Percentiles rank a stretch among this genome's conserved stretches.
phyloP scores from a whole-genome alignment of 1,284 basidiomycete species.

The Malassezia pachydermatis region DNA sequence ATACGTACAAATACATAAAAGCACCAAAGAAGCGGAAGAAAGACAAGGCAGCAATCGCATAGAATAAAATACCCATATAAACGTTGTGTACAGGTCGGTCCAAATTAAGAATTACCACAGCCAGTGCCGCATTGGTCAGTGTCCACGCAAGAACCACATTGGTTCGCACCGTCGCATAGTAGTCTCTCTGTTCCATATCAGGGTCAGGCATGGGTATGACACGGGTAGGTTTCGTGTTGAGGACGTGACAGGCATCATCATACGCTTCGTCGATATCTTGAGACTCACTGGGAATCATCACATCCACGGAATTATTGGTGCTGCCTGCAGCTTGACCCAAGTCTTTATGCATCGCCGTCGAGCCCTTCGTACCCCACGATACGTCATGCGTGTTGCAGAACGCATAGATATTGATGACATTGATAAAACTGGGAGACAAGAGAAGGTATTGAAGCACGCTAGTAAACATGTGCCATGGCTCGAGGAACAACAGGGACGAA shows the following conservation, averaged over 20 bases:
- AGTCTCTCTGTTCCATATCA: constrained; percentile 37
- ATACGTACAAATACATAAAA: constrained; percentile 21
- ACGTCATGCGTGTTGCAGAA: constrained; percentile 45
- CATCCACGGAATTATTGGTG: constrained; percentile 32
- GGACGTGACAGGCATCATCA: constrained; percentile 43
- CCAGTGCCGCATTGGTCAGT: constrained; percentile 40
- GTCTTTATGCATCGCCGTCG: constrained; percentile 36
- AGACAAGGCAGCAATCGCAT: constrained; percentile 34
- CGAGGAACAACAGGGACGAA: constrained; percentile 39
- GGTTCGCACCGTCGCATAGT: constrained; percentile 63
- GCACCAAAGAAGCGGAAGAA: constrained; percentile 32
- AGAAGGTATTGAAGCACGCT: constrained; percentile 43
- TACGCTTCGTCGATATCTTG: constrained; percentile 44
- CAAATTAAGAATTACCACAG: constrained; percentile 33
- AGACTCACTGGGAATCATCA: constrained; percentile 38
- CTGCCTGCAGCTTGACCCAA: constrained; percentile 29
- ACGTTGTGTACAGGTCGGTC: constrained; percentile 19
- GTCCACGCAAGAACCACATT: constrained; percentile 77
- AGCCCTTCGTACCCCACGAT: constrained; percentile 46
- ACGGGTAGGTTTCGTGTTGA: constrained; percentile 29
- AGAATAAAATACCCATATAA: constrained; percentile 45
- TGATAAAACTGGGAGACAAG: constrained; percentile 41
- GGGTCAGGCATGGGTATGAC: constrained; percentile 22
- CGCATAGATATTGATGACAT: constrained; percentile 34
- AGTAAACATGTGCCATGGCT: constrained; percentile 47